Evolutionary conservation across 2,329 filamentous ascomycete genomes (phyloP).

Genomic region (Metarhizium sp.): DNA sequence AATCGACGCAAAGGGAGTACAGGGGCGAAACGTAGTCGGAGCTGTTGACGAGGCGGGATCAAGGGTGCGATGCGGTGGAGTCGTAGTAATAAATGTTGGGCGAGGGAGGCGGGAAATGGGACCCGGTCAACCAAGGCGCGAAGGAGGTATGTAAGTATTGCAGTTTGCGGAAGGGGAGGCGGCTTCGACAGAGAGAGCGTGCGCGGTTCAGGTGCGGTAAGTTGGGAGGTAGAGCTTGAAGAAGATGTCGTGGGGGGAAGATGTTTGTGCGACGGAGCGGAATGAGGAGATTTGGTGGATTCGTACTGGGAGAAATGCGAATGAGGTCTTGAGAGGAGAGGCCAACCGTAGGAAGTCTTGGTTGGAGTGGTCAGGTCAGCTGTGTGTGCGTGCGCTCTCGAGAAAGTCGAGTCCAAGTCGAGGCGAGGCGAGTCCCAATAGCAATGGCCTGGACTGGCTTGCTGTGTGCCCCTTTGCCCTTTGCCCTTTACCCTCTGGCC

Average conservation of each 20-base stretch:
- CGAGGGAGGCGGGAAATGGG: background rate
- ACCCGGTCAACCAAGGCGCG: background rate
- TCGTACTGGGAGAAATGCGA: conserved; percentile 2
- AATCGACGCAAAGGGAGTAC: background rate
- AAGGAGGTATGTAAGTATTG: background rate
- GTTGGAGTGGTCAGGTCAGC: background rate
- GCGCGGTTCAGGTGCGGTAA: background rate
- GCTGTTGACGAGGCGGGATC: conserved; percentile 2
- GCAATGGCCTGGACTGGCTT: background rate
- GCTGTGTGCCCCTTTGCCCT: too few relatives aligned
- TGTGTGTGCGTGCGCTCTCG: background rate
- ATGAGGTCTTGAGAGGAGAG: background rate
- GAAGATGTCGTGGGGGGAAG: background rate
- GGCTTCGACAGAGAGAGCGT: background rate
- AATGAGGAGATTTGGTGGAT: background rate
- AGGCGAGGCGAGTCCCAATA: background rate
- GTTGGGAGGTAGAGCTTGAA: background rate
- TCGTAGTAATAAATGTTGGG: background rate
- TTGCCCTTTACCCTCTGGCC: too few relatives aligned
- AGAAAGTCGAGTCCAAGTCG: background rate
- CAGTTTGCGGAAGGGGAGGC: background rate
- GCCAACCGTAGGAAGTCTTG: background rate
- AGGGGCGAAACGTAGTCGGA: background rate
- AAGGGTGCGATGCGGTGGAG: conserved; percentile 3
- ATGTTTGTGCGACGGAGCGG: background rate